phyloP scores from a whole-genome alignment of 2,329 filamentous ascomycete genomes.

The Seiridium unicorne region DNA sequence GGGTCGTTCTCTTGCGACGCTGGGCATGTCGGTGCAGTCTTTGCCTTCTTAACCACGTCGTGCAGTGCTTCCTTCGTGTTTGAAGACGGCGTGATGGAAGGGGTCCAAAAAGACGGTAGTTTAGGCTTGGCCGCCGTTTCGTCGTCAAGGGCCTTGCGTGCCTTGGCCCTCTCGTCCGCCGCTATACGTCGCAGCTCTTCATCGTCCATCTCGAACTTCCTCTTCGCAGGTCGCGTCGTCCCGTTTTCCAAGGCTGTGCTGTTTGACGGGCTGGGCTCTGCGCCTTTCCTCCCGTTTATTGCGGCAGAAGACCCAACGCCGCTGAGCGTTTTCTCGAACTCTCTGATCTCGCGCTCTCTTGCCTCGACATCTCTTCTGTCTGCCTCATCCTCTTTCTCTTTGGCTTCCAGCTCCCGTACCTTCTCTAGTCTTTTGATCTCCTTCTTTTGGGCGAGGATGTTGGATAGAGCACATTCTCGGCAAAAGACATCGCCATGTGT shows the following conservation, averaged over 20 bases:
- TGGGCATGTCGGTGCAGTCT: slow-evolving; percentile 73
- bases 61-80: slow-evolving; percentile 57
- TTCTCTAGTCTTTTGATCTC: slow-evolving; percentile 83
- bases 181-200: slow-evolving; percentile 72
- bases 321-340: slow-evolving; percentile 84
- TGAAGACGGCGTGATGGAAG: slow-evolving; percentile 72
- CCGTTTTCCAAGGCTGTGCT: slow-evolving; percentile 21
- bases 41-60: slow-evolving; percentile 58
- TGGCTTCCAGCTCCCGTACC: slow-evolving; percentile 57
- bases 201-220: slow-evolving; percentile 79
- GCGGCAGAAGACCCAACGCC: slow-evolving; percentile 49
- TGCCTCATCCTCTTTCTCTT: slow-evolving; percentile 61
- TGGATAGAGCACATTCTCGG: slow-evolving; percentile 86
- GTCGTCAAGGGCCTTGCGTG: slow-evolving; percentile 67
- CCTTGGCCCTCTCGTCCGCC: slow-evolving; percentile 66
- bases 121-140: slow-evolving; percentile 70
- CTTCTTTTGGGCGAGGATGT: slow-evolving; percentile 87
- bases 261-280: slow-evolving; percentile 27
- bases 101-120: slow-evolving; percentile 90
- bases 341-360: slow-evolving; percentile 65
- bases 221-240: slow-evolving; percentile 50
- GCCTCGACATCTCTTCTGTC: slow-evolving; percentile 67
- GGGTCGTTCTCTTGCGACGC: slow-evolving; percentile 64
- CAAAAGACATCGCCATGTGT: slow-evolving; percentile 88
- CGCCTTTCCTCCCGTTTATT: slow-evolving; percentile 24